Percentiles rank a stretch among this genome's conserved stretches.
Evolutionary conservation across 495 filamentous ascomycete genomes (phyloP).

Genomic region (Glarea lozoyensis): DNA sequence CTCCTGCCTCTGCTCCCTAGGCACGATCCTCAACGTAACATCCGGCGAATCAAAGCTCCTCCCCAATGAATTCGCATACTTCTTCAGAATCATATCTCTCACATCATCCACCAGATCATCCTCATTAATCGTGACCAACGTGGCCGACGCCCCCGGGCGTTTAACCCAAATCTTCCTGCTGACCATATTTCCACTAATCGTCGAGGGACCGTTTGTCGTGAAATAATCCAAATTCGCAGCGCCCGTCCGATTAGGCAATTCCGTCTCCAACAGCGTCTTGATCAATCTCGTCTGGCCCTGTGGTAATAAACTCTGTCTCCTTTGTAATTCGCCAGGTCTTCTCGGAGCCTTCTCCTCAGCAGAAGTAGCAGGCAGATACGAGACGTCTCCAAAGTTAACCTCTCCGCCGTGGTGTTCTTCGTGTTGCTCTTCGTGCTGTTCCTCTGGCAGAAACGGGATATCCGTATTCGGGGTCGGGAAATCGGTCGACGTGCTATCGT

Average conservation of each 20-base stretch:
- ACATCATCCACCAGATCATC: slow-evolving; percentile 94
- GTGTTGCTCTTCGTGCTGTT: slow-evolving; percentile 4
- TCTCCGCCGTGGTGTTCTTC: not conserved
- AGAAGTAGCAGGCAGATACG: not conserved
- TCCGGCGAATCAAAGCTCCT: slow-evolving; percentile 85
- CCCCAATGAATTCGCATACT: slow-evolving; percentile 89
- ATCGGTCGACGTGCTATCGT: slow-evolving; percentile 19
- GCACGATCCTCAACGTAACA: slow-evolving; percentile 56
- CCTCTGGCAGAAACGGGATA: slow-evolving; percentile 10
- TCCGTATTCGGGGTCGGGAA: slow-evolving; percentile 21
- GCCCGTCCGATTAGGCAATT: slow-evolving; percentile 23
- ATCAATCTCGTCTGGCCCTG: slow-evolving; percentile 37
- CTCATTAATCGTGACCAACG: slow-evolving; percentile 72
- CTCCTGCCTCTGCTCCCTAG: slow-evolving; percentile 42
- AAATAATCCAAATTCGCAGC: slow-evolving; percentile 24
- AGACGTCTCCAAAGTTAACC: not conserved
- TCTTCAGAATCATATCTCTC: slow-evolving; percentile 81
- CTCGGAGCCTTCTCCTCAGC: not conserved
- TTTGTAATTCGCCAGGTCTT: slow-evolving; percentile 8
- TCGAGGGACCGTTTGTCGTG: slow-evolving; percentile 26
- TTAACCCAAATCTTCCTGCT: slow-evolving; percentile 86
- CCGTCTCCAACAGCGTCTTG: slow-evolving; percentile 33
- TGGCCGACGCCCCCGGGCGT: slow-evolving; percentile 74
- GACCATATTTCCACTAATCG: slow-evolving; percentile 30
- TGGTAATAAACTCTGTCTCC: slow-evolving; percentile 36